Conservation (phyloP, 2,329 filamentous ascomycete species). For the Atkinsonella hypoxylon region DNA sequence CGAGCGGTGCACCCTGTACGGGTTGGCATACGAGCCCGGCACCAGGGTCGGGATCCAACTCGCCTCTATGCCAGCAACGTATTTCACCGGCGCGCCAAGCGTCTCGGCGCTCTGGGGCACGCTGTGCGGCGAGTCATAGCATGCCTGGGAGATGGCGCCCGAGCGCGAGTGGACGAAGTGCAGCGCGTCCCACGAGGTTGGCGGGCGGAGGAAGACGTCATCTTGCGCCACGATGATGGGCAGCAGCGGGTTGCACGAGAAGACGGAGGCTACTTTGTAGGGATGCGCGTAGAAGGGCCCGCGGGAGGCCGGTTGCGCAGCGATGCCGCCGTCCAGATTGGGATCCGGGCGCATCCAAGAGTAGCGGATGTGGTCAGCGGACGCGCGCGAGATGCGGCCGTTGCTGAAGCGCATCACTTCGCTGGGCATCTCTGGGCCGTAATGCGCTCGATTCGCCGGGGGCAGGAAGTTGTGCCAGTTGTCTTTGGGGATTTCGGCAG, state of each 20-base stretch:
- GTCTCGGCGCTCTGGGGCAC: constrained; percentile 9
- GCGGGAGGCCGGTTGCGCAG: neutral
- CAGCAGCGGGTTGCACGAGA: constrained; percentile 24
- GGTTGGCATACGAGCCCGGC: constrained; percentile 19
- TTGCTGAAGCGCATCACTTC: constrained; percentile 24
- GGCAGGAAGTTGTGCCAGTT: constrained; percentile 21
- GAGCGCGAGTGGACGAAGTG: constrained; percentile 14
- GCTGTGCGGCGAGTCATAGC: constrained; percentile 5
- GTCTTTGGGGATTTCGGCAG: constrained; percentile 9
- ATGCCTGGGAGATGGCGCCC: constrained; percentile 18
- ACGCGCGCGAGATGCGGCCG: constrained; percentile 16
- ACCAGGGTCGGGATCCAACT: constrained; percentile 28
- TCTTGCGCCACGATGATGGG: constrained; percentile 20
- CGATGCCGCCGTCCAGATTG: constrained; percentile 1
- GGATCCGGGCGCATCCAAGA: neutral
- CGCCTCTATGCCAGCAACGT: constrained; percentile 19
- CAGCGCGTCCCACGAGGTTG: constrained; percentile 16
- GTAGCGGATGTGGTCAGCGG: constrained; percentile 12
- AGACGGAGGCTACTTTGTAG: constrained; percentile 20
- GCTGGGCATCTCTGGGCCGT: constrained; percentile 17
- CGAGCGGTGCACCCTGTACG: constrained; percentile 10
- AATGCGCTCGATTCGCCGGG: constrained; percentile 13
- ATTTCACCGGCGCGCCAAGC: constrained; percentile 12
- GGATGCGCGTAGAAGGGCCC: neutral
- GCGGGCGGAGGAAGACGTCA: constrained; percentile 9